Conservation (phyloP, 179 eudicot genomes). For the Nepenthes alata region DNA sequence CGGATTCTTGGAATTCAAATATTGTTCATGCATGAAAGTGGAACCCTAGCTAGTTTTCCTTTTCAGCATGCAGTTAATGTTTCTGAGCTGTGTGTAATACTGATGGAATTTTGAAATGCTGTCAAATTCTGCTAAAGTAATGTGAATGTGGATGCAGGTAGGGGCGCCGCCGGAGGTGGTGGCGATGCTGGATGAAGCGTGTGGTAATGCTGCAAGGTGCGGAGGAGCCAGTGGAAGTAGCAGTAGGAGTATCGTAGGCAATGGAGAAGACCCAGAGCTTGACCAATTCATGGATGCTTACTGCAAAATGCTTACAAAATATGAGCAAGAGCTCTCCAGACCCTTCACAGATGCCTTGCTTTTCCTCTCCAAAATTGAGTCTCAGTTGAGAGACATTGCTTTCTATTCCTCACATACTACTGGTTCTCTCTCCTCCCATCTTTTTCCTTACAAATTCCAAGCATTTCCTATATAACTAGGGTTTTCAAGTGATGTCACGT, state of each 20-base stretch:
- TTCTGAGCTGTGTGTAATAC: too few relatives aligned
- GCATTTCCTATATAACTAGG: too few relatives aligned
- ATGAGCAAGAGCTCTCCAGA: conserved; percentile 84
- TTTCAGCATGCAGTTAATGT: too few relatives aligned
- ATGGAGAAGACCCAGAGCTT: conserved; percentile 77
- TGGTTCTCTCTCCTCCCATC: too few relatives aligned
- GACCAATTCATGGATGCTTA: conserved; percentile 99
- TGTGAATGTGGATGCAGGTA: conserved; percentile 27
- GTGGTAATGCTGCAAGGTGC: conserved; percentile 5
- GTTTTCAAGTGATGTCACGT: too few relatives aligned
- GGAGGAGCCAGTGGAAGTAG: conserved; percentile 11
- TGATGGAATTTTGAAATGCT: too few relatives aligned
- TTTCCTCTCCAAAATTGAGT: conserved; percentile 70
- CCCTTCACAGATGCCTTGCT: conserved; percentile 93
- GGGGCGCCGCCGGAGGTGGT: conserved; percentile 94
- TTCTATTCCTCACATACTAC: conserved; percentile 30
- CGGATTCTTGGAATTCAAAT: too few relatives aligned
- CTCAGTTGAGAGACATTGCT: conserved; percentile 68
- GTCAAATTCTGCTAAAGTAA: too few relatives aligned
- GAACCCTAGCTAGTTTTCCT: too few relatives aligned
- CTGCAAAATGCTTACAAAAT: conserved; percentile 83
- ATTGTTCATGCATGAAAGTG: too few relatives aligned
- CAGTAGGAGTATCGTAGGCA: conserved; percentile 7
- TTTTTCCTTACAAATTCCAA: too few relatives aligned
- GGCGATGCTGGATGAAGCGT: conserved; percentile 68